These are phyloP conservation scores for Calocybe cyanea DNA, from an alignment of 768 basidiomycete species.

Conservation along the genomic window DNA sequence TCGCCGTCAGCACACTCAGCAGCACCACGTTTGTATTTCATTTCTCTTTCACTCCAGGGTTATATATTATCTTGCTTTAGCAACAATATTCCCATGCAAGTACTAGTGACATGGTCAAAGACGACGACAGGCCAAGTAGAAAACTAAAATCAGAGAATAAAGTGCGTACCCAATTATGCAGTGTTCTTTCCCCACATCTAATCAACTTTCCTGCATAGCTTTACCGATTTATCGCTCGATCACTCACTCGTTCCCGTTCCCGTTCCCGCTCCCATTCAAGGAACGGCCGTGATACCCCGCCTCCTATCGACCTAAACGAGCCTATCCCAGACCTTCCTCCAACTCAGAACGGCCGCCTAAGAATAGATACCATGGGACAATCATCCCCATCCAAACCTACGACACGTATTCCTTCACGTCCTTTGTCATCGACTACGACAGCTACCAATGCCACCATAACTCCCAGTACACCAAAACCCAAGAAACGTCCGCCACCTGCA, in stretches of 20 bases:
- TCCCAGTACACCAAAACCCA: conserved; percentile 48
- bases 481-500: conserved; percentile 22
- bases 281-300: conserved; percentile 18
- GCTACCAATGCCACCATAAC: conserved; percentile 60
- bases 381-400: conserved; percentile 40
- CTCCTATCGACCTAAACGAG: conserved; percentile 15
- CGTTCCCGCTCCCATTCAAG: conserved; percentile 45
- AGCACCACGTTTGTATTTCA: conserved; percentile 22
- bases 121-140: conserved; percentile 37
- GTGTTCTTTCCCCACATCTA: conserved; percentile 6
- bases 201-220: conserved; percentile 36
- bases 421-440: conserved; percentile 62
- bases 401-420: conserved; percentile 52
- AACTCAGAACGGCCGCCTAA: conserved; percentile 9
- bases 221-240: conserved; percentile 54
- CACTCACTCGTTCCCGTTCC: conserved; percentile 54
- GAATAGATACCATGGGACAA: conserved; percentile 17
- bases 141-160: conserved; percentile 43
- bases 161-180: conserved; percentile 25
- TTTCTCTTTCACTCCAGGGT: not conserved
- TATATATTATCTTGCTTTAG: conserved; percentile 1
- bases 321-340: conserved; percentile 20
- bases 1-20: conserved; percentile 19
- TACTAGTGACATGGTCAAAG: conserved; percentile 16
- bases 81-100: conserved; percentile 9